phyloP scores from a whole-genome alignment of 257 asterid genomes.

The Mentha longifolia region DNA sequence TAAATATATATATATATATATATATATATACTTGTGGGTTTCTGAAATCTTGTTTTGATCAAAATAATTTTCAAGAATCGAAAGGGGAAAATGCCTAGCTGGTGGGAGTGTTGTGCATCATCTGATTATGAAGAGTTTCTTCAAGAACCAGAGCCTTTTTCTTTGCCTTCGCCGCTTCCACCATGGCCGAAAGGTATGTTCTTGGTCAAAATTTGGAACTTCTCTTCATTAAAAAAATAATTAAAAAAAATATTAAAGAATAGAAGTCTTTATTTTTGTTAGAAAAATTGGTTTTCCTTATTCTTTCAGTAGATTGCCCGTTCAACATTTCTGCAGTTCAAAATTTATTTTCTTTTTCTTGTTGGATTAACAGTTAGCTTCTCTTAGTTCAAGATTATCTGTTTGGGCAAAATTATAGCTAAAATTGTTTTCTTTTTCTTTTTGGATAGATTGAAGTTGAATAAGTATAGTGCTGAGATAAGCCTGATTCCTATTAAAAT shows the following conservation, averaged over 20 bases:
- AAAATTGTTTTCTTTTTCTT: not conserved
- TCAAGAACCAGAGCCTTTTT: constrained; percentile 48
- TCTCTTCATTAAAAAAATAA: not conserved
- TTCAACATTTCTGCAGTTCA: constrained; percentile 13
- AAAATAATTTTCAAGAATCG: constrained; percentile 23
- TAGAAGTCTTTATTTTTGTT: not conserved
- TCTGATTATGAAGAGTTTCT: constrained; percentile 41
- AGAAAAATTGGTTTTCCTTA: constrained; percentile 16
- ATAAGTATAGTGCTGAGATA: not conserved
- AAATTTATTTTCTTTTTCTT: constrained; percentile 8
- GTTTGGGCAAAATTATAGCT: constrained; percentile 15
- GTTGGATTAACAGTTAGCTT: constrained; percentile 21
- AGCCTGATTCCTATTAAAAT: not conserved
- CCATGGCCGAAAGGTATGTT: constrained; percentile 75
- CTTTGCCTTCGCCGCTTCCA: constrained; percentile 74
- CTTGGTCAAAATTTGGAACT: constrained; percentile 7
- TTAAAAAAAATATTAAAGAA: no score
- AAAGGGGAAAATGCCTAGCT: constrained; percentile 48
- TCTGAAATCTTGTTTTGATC: not conserved
- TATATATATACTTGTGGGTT: constrained; percentile 37
- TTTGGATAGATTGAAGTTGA: not conserved
- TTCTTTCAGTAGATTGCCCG: not conserved
- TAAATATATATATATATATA: no score
- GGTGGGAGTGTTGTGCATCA: constrained; percentile 46
- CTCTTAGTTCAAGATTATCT: constrained; percentile 26